Evolutionary conservation across 306 rosid genomes (phyloP).

Genomic region (Casuarina cunninghamiana): DNA sequence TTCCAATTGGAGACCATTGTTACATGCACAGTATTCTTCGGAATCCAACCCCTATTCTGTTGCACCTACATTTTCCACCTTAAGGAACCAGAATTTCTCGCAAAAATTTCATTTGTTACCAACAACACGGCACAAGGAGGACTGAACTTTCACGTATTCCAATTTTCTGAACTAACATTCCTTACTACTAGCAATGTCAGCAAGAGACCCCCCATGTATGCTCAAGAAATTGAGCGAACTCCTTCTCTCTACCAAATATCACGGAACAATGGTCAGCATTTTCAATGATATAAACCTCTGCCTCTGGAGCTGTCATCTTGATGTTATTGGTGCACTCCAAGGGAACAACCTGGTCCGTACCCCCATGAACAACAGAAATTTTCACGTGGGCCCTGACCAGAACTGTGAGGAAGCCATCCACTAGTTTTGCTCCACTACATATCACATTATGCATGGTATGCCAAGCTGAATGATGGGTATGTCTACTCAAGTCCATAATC

Average conservation of each 20-base stretch:
- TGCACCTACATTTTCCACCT: too few relatives aligned
- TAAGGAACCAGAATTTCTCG: too few relatives aligned
- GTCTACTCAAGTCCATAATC: constrained; percentile 56
- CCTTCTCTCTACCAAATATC: constrained; percentile 57
- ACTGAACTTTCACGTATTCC: too few relatives aligned
- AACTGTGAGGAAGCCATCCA: constrained; percentile 50
- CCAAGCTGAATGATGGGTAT: constrained; percentile 96
- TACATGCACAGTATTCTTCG: too few relatives aligned
- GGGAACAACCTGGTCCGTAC: constrained; percentile 57
- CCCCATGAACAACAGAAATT: constrained; percentile 64
- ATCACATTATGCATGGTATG: constrained; percentile 82
- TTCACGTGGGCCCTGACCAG: constrained; percentile 46
- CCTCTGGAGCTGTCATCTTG: constrained; percentile 51
- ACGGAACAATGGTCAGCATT: constrained; percentile 59
- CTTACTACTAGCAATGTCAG: constrained; percentile 4
- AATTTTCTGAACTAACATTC: neutral
- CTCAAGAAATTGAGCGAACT: constrained; percentile 44
- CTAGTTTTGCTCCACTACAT: constrained; percentile 63
- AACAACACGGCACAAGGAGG: too few relatives aligned
- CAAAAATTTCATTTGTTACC: too few relatives aligned
- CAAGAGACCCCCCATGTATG: constrained; percentile 41
- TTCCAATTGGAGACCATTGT: too few relatives aligned
- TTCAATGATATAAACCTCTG: constrained; percentile 47
- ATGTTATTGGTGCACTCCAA: constrained; percentile 49
- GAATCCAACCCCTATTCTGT: too few relatives aligned